Percentiles rank a stretch among this genome's conserved stretches.
phyloP scores from a whole-genome alignment of 2,329 filamentous ascomycete species.

The Penicillium sp. region DNA sequence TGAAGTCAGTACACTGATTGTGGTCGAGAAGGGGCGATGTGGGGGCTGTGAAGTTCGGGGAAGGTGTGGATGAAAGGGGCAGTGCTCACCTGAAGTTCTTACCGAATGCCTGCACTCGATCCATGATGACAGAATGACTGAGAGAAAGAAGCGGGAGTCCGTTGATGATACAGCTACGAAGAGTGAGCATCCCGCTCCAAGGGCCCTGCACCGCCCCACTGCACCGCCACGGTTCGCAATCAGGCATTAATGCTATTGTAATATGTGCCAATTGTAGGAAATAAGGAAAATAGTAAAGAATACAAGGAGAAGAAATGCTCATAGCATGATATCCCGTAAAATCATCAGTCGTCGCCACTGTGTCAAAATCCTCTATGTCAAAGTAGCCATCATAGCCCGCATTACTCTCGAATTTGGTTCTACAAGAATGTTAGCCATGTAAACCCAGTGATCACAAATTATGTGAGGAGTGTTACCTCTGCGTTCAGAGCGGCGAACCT shows the following conservation, averaged over 20 bases:
- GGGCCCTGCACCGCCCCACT: slow-evolving; percentile 24
- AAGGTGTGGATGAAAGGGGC: slow-evolving; percentile 7
- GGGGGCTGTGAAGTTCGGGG: slow-evolving; percentile 5
- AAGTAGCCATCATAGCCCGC: slow-evolving; percentile 67
- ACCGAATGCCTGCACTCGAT: slow-evolving; percentile 67
- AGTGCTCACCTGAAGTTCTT: slow-evolving; percentile 64
- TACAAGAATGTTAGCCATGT: slow-evolving; percentile 33
- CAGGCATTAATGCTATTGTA: slow-evolving; percentile 7
- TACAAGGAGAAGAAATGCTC: slow-evolving; percentile 5
- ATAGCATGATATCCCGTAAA: slow-evolving; percentile 7
- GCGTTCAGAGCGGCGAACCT: slow-evolving; percentile 75
- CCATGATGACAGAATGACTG: slow-evolving; percentile 49
- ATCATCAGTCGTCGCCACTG: slow-evolving; percentile 4
- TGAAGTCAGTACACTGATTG: slow-evolving; percentile 32
- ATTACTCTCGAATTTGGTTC: slow-evolving; percentile 63
- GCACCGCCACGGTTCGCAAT: slow-evolving; percentile 27
- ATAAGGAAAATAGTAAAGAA: slow-evolving; percentile 8
- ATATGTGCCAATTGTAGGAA: background rate
- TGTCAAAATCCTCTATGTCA: slow-evolving; percentile 36
- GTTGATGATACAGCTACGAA: slow-evolving; percentile 13
- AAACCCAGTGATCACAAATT: background rate
- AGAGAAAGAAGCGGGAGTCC: slow-evolving; percentile 1
- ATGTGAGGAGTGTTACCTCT: slow-evolving; percentile 66
- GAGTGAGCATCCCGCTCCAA: slow-evolving; percentile 8
- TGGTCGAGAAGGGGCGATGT: slow-evolving; percentile 9